These are phyloP conservation scores for Metschnikowia reukaufii DNA, from an alignment of 805 yeast genomes.

Conservation along the genomic window DNA sequence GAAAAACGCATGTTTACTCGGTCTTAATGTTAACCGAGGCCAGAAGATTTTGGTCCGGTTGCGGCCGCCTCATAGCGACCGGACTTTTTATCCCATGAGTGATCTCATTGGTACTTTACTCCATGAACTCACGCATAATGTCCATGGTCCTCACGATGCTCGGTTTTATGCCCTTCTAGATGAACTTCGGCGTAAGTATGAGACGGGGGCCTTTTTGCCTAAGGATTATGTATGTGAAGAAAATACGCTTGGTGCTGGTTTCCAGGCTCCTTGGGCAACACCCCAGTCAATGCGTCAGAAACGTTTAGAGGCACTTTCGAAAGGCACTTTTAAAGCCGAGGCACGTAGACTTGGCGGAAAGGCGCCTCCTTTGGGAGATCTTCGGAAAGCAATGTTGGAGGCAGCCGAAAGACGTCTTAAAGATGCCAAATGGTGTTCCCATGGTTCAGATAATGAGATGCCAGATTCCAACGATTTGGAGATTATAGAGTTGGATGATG, in stretches of 20 bases:
- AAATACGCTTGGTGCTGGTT: constrained; percentile 42
- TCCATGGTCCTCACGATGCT: constrained; percentile 76
- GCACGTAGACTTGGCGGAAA: constrained; percentile 31
- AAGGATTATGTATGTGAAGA: constrained; percentile 54
- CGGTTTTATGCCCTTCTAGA: constrained; percentile 67
- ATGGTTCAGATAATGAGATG: constrained; percentile 15
- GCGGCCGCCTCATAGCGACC: constrained; percentile 54
- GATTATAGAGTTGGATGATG: constrained; percentile 24
- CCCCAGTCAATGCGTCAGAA: constrained; percentile 28
- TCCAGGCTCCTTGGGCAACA: constrained; percentile 16
- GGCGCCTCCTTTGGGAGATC: constrained; percentile 13
- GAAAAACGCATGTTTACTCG: constrained; percentile 59
- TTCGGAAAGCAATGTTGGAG: constrained; percentile 48
- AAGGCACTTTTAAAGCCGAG: constrained; percentile 43
- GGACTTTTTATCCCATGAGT: constrained; percentile 59
- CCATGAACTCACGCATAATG: constrained; percentile 85
- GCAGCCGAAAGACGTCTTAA: constrained; percentile 64
- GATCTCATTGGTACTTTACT: constrained; percentile 78
- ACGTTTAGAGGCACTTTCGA: constrained; percentile 42
- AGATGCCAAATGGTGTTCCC: constrained; percentile 52
- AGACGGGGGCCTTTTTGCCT: constrained; percentile 42
- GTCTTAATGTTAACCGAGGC: constrained; percentile 81
- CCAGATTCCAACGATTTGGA: constrained; percentile 37
- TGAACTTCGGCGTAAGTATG: constrained; percentile 53
- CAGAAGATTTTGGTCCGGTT: constrained; percentile 68